A percentile compares a stretch with the other conserved stretches of the same genome.
These are phyloP conservation scores for Euphorbia lathyris DNA, from an alignment of 345 rosid species.

Conservation along the genomic window DNA sequence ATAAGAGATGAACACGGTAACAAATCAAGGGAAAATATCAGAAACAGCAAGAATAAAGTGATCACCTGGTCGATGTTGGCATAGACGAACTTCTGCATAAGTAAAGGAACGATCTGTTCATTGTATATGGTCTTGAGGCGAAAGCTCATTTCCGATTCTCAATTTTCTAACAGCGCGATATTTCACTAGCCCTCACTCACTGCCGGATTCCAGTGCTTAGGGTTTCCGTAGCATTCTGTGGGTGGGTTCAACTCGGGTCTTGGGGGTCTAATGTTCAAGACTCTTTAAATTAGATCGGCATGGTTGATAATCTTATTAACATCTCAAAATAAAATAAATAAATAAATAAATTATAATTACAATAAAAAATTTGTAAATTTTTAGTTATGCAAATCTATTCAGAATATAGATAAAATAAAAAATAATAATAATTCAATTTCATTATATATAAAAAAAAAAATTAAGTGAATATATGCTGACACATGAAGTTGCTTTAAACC, in stretches of 20 bases:
- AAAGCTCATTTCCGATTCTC: conserved; percentile 60
- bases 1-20: background rate
- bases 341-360: no score
- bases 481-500: no score
- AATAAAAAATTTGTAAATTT: no score
- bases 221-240: conserved; percentile 3
- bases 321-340: no score
- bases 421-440: no score
- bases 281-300: no score
- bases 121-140: conserved; percentile 67
- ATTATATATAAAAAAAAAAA: no score
- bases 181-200: conserved; percentile 45
- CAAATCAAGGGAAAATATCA: background rate
- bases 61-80: conserved; percentile 72
- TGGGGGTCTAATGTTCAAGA: no score
- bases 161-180: conserved; percentile 67
- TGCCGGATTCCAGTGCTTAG: conserved; percentile 27
- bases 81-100: conserved; percentile 77
- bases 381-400: no score
- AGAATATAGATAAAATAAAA: no score
- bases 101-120: conserved; percentile 77
- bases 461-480: no score
- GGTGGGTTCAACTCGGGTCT: background rate
- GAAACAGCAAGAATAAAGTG: background rate
- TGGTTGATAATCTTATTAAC: no score